Conservation (phyloP, 1,139 yeast species). For the Geotrichum klebahnii region DNA sequence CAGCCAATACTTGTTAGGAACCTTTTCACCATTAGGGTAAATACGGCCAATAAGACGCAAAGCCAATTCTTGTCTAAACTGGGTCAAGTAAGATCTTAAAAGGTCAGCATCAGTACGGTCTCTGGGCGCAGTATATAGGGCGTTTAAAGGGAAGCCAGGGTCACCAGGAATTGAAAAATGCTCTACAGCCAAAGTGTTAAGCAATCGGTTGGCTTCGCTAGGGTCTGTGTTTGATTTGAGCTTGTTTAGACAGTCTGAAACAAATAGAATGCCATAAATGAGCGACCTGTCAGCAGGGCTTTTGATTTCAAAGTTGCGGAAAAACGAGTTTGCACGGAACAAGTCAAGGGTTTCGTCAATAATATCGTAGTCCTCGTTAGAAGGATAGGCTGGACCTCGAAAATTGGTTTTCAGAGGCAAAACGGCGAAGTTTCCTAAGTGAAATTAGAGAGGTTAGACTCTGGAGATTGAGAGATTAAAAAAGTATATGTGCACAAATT, state of each 20-base stretch:
- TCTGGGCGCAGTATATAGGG: constrained; percentile 71
- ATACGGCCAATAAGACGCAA: constrained; percentile 70
- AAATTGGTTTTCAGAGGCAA: constrained; percentile 78
- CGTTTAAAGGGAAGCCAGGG: constrained; percentile 85
- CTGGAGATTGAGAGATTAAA: neutral
- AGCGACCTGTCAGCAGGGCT: constrained; percentile 93
- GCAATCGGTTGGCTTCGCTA: constrained; percentile 65
- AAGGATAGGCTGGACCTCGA: constrained; percentile 90
- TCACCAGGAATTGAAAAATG: constrained; percentile 93
- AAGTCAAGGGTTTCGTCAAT: constrained; percentile 86
- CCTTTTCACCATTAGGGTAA: constrained; percentile 52
- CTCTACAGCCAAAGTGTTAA: constrained; percentile 83
- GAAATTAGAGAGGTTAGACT: constrained; percentile 39
- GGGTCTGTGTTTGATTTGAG: constrained; percentile 41
- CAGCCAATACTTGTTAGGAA: constrained; percentile 70
- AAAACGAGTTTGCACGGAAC: constrained; percentile 92
- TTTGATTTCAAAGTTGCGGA: constrained; percentile 93
- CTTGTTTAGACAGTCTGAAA: constrained; percentile 75
- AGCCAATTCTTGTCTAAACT: constrained; percentile 92
- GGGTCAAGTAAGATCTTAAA: constrained; percentile 74
- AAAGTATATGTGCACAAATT: too few relatives aligned
- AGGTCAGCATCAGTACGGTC: constrained; percentile 74
- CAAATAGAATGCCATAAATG: constrained; percentile 89
- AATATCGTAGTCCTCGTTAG: constrained; percentile 79
- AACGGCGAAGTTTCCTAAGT: constrained; percentile 75